Evolutionary conservation across 805 yeast species (phyloP), one percentile per base, ranked within the genome.

Genomic region (Blastobotrys chiropterorum): DNA sequence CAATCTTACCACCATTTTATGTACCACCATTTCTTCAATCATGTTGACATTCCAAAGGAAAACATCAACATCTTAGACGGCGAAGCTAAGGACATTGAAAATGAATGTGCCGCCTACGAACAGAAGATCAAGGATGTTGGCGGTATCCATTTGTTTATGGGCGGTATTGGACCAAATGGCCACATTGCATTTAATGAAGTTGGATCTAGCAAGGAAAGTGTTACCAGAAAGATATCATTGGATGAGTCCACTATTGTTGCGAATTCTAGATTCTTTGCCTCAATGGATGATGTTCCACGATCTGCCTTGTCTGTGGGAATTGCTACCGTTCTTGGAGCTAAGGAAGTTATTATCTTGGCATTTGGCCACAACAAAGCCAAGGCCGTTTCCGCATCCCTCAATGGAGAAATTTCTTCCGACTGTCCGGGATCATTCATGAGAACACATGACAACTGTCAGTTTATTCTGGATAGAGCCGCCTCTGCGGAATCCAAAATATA

Each of bases 111-210:
- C 3, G 56, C 59, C 0, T 80, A 80, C 63, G 83, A 79, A 62
- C 68, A 62, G 26, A 71, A 74, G 56, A 79, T 80, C 61, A 69
- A 68, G 55, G 56, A 60, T 34, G 73, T 68, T 54, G 83, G 82
- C 14, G 70, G 76, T 41, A 77, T 80, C 53, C 71, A 80, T 59
- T 66, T 80, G 49, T 80, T 79, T 57, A 60, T 80, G 59, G 83
- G 83, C 3, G 85, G 83, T 1, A 67, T 80, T 59, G 83, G 85
- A 1, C 79, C 81, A 14, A 80, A 80, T 59, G 84, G 83, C 30
- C 83, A 80, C 62, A 68, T 80, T 58, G 83, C 84, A 1, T 80
- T 80, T 60, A 80, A 80, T 64, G 83, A 80, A 65, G 69, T 74
- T 15, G 84, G 84, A 7, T 76, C 81, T 3, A 22, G 71, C 1